A percentile compares a stretch with the other conserved stretches of the same genome.
Conservation (phyloP, 169 alveolate genomes). For the Plasmodium vivax region DNA sequence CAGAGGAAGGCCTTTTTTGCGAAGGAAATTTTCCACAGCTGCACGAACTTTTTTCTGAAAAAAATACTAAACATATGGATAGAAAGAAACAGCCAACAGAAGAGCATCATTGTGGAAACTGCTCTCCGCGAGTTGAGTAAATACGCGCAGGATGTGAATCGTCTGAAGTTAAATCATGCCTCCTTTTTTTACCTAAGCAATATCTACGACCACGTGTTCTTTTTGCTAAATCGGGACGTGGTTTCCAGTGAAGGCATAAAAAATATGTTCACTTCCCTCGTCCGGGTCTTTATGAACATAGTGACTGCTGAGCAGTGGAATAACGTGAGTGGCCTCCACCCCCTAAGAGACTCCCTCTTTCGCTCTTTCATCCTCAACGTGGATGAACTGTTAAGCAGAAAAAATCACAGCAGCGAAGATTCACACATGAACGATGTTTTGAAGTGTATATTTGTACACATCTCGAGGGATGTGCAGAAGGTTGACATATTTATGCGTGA, state of each 20-base stretch:
- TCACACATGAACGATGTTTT: neutral
- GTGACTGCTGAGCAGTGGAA: neutral
- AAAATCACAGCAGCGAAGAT: neutral
- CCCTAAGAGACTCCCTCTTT: neutral
- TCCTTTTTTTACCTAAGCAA: constrained; percentile 26
- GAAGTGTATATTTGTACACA: neutral
- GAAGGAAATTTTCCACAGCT: constrained; percentile 23
- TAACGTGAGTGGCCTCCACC: neutral
- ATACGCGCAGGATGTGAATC: constrained; percentile 20
- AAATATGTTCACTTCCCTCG: constrained; percentile 22
- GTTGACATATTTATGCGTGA: neutral
- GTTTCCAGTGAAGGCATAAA: constrained; percentile 5
- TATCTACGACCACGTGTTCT: constrained; percentile 57
- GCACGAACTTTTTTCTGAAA: constrained; percentile 55
- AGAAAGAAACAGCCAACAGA: constrained; percentile 37
- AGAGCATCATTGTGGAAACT: constrained; percentile 50
- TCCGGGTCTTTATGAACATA: constrained; percentile 11
- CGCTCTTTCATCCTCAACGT: constrained; percentile 24
- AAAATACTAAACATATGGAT: constrained; percentile 66
- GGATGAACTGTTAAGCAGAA: constrained; percentile 34
- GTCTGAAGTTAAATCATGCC: constrained; percentile 4
- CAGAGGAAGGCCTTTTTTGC: neutral
- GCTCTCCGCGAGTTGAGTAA: constrained; percentile 17
- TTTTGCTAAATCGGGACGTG: constrained; percentile 34
- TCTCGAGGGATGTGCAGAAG: neutral